Conservation (phyloP, 2,329 filamentous ascomycete genomes). For the Trichoderma koningii region DNA sequence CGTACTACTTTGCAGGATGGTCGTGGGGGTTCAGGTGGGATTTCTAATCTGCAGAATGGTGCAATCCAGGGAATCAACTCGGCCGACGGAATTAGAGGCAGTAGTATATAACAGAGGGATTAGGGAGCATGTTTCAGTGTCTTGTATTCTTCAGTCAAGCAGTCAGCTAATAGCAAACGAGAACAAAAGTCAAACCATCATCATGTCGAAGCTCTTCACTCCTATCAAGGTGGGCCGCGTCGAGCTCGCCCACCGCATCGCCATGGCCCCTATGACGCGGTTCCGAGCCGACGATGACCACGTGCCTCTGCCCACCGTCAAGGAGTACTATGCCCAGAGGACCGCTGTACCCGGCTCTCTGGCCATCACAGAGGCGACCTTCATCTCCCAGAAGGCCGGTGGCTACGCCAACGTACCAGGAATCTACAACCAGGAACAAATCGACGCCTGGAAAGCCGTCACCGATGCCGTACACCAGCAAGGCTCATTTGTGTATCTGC, state of each 20-base stretch:
- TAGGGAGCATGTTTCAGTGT: background rate
- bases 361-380: constrained; percentile 51
- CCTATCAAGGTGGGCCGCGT: constrained; percentile 32
- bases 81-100: background rate
- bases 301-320: constrained; percentile 38
- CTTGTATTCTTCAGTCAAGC: background rate
- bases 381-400: constrained; percentile 39
- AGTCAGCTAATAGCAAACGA: background rate
- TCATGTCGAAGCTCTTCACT: constrained; percentile 20
- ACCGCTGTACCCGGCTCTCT: constrained; percentile 47
- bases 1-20: background rate
- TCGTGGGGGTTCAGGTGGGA: background rate
- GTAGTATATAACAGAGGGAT: too few relatives aligned
- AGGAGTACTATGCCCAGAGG: constrained; percentile 50
- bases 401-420: constrained; percentile 51
- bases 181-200: background rate
- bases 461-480: constrained; percentile 65
- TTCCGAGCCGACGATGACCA: constrained; percentile 50
- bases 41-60: constrained; percentile 18
- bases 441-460: constrained; percentile 61
- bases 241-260: constrained; percentile 33
- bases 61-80: background rate
- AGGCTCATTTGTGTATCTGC: constrained; percentile 61
- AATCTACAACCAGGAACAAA: constrained; percentile 59
- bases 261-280: constrained; percentile 46